phyloP scores from a whole-genome alignment of 2,329 filamentous ascomycete species.

The Fusarium domesticum region DNA sequence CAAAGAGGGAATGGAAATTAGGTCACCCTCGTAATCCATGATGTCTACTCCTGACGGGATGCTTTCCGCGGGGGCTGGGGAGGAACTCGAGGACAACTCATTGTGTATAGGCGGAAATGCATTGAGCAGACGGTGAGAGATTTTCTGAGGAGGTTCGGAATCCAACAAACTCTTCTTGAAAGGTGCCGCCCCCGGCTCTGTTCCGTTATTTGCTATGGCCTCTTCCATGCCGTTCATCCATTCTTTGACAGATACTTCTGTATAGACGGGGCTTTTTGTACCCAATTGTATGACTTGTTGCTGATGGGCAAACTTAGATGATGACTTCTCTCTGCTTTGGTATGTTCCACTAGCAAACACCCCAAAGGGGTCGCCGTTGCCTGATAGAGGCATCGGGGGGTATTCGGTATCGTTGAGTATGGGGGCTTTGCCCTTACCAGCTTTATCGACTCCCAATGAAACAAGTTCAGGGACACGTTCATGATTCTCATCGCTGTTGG shows the following conservation, averaged over 20 bases:
- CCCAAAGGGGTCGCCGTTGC: no score
- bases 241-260: no score
- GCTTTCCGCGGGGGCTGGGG: neutral
- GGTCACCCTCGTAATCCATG: slow-evolving; percentile 15
- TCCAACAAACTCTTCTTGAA: slow-evolving; percentile 4
- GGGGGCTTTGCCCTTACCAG: slow-evolving; percentile 4
- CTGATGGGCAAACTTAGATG: no score
- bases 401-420: slow-evolving; percentile 12
- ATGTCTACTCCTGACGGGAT: slow-evolving; percentile 3
- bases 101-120: neutral
- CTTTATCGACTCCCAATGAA: slow-evolving; percentile 18
- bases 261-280: no score
- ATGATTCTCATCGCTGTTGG: slow-evolving; percentile 11
- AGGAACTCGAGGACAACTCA: neutral
- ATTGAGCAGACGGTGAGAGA: neutral
- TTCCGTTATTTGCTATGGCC: neutral
- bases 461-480: slow-evolving; percentile 16
- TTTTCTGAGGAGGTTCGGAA: slow-evolving; percentile 4
- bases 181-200: neutral
- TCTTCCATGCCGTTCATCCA: neutral
- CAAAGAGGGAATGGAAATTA: slow-evolving; percentile 10
- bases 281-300: no score
- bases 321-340: no score
- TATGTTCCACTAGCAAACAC: slow-evolving; percentile 20
- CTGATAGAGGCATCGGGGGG: neutral